phyloP scores from a whole-genome alignment of 2,329 filamentous ascomycete species.

The Fusarium agapanthi region DNA sequence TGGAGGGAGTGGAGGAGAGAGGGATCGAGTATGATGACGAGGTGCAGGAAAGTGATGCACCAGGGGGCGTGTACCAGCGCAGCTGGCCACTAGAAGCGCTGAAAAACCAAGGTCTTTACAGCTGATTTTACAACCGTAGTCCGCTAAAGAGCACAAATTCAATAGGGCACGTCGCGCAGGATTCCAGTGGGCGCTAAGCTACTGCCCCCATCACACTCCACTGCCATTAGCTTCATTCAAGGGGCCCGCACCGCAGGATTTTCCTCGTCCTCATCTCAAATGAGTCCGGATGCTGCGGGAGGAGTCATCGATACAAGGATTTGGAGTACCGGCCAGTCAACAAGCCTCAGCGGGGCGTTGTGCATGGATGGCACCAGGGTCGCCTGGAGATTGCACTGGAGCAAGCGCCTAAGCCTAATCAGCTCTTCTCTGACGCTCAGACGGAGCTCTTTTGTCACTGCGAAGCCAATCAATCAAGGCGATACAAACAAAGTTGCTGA shows the following conservation, averaged over 20 bases:
- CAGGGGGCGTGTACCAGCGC: conserved; percentile 30
- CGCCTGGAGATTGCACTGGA: conserved; percentile 41
- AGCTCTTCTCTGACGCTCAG: conserved; percentile 34
- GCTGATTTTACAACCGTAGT: conserved; percentile 22
- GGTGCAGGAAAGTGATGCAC: conserved; percentile 37
- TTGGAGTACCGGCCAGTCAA: conserved; percentile 34
- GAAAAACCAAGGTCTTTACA: conserved; percentile 33
- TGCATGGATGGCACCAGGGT: conserved; percentile 25
- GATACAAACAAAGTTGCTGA: conserved; percentile 34
- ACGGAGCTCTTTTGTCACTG: conserved; percentile 24
- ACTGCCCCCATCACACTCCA: conserved; percentile 19
- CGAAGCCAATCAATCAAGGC: conserved; percentile 26
- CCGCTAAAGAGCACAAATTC: conserved; percentile 20
- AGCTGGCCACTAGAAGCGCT: conserved; percentile 25
- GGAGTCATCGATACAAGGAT: conserved; percentile 39
- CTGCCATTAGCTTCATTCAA: conserved; percentile 25
- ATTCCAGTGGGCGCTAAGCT: conserved; percentile 28
- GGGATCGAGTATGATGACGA: conserved; percentile 43
- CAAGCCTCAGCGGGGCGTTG: conserved; percentile 35
- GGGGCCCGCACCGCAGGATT: conserved; percentile 30
- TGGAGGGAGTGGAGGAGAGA: conserved; percentile 38
- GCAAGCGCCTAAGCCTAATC: conserved; percentile 34
- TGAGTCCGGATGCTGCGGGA: conserved; percentile 43
- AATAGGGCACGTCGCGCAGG: conserved; percentile 16
- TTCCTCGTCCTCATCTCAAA: conserved; percentile 17